These are phyloP conservation scores for Claviceps humidiphila DNA, from an alignment of 2,329 filamentous ascomycete species.

Conservation along the genomic window DNA sequence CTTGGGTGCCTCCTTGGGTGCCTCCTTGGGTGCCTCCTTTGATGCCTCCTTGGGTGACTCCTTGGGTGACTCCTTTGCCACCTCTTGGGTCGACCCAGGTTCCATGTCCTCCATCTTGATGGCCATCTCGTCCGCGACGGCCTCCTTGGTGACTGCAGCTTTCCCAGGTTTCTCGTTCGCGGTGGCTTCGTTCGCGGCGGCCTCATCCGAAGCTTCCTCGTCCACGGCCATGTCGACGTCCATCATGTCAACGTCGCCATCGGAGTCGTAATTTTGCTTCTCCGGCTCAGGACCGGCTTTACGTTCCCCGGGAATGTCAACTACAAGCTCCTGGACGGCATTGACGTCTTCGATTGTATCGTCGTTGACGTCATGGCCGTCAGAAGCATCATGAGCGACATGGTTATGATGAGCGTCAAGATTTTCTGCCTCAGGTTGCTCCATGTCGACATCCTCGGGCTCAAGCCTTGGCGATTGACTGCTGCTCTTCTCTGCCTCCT, in stretches of 20 bases:
- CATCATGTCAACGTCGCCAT: conserved; percentile 40
- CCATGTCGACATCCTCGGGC: conserved; percentile 17
- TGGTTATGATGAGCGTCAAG: no score
- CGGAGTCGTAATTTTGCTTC: conserved; percentile 26
- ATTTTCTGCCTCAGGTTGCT: conserved; percentile 15
- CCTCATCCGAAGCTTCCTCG: conserved; percentile 9
- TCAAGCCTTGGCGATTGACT: conserved; percentile 23
- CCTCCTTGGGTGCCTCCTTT: conserved; percentile 8
- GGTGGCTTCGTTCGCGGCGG: no score
- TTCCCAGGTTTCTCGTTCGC: no score
- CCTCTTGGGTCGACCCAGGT: conserved; percentile 17
- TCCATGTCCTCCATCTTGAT: conserved; percentile 29
- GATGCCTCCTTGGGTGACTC: no score
- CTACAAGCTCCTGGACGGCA: conserved; percentile 15
- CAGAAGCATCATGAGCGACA: no score
- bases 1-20: no score
- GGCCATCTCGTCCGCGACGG: conserved; percentile 15
- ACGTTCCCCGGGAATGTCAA: conserved; percentile 11
- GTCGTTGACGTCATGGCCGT: conserved; percentile 23
- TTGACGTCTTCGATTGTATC: conserved; percentile 32
- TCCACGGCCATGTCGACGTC: conserved; percentile 20
- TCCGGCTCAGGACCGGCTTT: conserved; percentile 9
- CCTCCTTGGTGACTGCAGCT: no score
- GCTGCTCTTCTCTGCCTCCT: conserved; percentile 24
- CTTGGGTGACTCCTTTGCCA: conserved; percentile 13